phyloP scores from a whole-genome alignment of 2,329 filamentous ascomycete species.

The Pseudogymnoascus sp. region DNA sequence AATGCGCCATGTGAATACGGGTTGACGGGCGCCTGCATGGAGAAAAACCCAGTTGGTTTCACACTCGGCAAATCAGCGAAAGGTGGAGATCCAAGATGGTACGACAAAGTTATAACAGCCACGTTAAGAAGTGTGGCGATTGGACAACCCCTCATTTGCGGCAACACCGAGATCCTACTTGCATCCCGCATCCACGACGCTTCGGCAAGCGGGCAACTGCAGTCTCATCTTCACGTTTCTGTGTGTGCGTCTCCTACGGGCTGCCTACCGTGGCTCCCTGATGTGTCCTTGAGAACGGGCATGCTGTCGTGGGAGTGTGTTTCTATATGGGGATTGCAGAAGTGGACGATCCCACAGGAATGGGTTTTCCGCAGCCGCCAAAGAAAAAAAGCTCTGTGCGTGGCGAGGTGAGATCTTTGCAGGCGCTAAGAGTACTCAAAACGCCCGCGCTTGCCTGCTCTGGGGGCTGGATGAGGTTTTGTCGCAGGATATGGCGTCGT shows the following conservation, averaged over 20 bases:
- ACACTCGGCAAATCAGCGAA: constrained; percentile 2
- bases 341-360: neutral
- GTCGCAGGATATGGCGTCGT: neutral
- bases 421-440: constrained; percentile 6
- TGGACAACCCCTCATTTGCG: constrained; percentile 4
- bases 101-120: neutral
- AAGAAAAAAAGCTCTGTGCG: neutral
- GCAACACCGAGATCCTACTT: constrained; percentile 1
- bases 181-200: neutral
- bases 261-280: neutral
- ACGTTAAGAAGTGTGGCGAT: neutral
- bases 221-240: constrained; percentile 6
- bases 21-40: constrained; percentile 6
- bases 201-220: neutral
- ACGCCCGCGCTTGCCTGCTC: neutral
- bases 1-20: neutral
- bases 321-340: constrained; percentile 3
- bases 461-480: constrained; percentile 1
- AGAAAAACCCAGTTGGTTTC: neutral
- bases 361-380: neutral
- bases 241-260: constrained; percentile 2
- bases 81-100: constrained; percentile 2
- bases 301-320: neutral
- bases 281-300: neutral
- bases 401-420: neutral